A percentile compares a stretch with the other conserved stretches of the same genome.
Conservation (phyloP, 331 rosid species). For the Malus hybrid region DNA sequence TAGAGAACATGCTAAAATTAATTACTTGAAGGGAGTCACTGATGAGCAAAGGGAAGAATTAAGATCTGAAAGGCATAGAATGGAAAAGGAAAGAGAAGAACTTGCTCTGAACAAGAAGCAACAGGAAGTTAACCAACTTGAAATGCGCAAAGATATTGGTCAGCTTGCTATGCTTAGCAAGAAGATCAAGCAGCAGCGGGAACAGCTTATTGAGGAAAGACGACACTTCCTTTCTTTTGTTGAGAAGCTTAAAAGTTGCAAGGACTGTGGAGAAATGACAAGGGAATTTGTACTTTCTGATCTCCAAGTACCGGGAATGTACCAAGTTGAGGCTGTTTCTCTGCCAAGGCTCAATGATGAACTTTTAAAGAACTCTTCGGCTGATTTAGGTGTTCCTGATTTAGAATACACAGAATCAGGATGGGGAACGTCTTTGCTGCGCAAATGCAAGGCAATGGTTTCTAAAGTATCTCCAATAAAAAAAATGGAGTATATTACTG, state of each 20-base stretch:
- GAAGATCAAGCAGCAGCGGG: conserved; percentile 74
- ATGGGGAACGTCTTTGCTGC: conserved; percentile 46
- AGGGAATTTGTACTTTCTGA: conserved; percentile 55
- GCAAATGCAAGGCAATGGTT: conserved; percentile 58
- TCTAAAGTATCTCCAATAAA: conserved; percentile 57
- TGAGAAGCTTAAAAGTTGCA: conserved; percentile 71
- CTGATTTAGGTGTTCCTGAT: conserved; percentile 22
- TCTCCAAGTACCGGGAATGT: conserved; percentile 44
- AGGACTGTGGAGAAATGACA: conserved; percentile 54
- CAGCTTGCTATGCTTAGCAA: conserved; percentile 63
- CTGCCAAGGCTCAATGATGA: conserved; percentile 24
- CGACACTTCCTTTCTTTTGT: conserved; percentile 49
- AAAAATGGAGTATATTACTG: conserved; percentile 30
- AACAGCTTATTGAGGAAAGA: conserved; percentile 58
- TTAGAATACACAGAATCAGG: conserved; percentile 32
- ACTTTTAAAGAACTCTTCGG: conserved; percentile 17
- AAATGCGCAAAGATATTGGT: conserved; percentile 62
- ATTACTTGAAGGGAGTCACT: conserved; percentile 44
- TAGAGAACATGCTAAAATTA: conserved; percentile 45
- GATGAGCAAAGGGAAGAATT: conserved; percentile 62
- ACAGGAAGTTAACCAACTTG: conserved; percentile 49
- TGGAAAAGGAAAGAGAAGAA: conserved; percentile 53
- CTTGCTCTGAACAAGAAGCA: conserved; percentile 52
- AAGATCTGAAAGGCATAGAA: conserved; percentile 36
- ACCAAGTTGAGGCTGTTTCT: conserved; percentile 24